Evolutionary conservation across 768 basidiomycete genomes (phyloP), one percentile per base, ranked within the genome.

Genomic region (Lentinus brumalis): DNA sequence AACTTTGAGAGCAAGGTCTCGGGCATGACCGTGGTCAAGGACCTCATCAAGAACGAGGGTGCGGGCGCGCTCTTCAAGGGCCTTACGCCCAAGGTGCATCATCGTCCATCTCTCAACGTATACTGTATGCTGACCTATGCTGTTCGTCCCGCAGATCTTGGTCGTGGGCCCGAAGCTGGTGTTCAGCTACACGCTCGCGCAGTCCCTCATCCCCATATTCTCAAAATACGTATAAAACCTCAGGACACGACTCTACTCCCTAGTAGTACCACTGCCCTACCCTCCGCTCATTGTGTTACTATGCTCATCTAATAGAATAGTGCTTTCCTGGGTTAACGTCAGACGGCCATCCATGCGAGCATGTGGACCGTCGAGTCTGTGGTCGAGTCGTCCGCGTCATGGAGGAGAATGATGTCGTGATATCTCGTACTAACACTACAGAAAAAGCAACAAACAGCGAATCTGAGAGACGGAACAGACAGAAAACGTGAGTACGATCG

Each of bases 151-250:
- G n/a, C n/a, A n/a, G 93, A 91, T 96, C 67, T 82, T 98, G 49
- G 94, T 98, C 62, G 95, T 98, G 40, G 96, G 95, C 53, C 96
- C 96, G 42, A 98, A 98, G 78, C 86, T 98, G 39, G 94, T 98
- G 68, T 98, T 98, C 84, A 94, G 92, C 69, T 98, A 96, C 79
- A 98, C 96, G 51, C 84, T 98, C 4, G 96, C 96, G 11, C 96
- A 98, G 76, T 91, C 90, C 16, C 81, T 98, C 74, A 98, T 98
- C 79, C 96, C 96, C 49, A 78, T 89, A 68, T 97, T 96, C 76
- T 84, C 88, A 45, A 86, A 92, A 74, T 96, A 92, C 74, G 91
- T 92, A 63, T 92, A 69, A 67, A 50, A 35, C n/a, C n/a, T 26
- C 26, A 9, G 32, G 9, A 16, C 18, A 11, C 26, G n/a, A n/a